A percentile compares a stretch with the other conserved stretches of the same genome.
These are phyloP conservation scores for Chlamydomonas incerta DNA, from an alignment of 139 green algal genomes.

Conservation along the genomic window DNA sequence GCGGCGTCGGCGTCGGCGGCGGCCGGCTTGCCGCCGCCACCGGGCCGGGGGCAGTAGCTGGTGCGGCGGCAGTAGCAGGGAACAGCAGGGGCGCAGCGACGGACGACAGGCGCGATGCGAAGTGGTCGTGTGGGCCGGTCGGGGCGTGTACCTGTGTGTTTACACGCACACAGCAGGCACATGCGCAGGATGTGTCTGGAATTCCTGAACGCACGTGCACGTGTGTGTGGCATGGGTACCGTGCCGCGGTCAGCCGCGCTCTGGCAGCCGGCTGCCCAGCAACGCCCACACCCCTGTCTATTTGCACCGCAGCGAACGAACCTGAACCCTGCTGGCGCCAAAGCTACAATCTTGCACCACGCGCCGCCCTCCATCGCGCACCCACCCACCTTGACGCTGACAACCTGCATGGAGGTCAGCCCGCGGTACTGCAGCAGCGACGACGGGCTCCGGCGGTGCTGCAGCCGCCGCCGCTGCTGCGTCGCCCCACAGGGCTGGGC, in stretches of 20 bases:
- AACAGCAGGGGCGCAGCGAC: neutral
- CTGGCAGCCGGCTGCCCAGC: too few relatives aligned
- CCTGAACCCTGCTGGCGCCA: too few relatives aligned
- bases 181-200: neutral
- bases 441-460: neutral
- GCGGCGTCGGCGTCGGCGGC: neutral
- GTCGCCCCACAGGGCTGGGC: neutral
- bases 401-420: neutral
- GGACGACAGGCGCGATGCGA: neutral
- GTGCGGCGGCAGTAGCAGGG: neutral
- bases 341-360: too few relatives aligned
- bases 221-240: too few relatives aligned
- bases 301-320: too few relatives aligned
- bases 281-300: too few relatives aligned
- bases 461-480: neutral
- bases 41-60: neutral
- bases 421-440: slow-evolving; percentile 3
- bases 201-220: neutral
- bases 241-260: too few relatives aligned
- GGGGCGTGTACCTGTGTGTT: neutral
- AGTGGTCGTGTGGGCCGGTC: neutral
- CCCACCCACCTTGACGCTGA: slow-evolving; percentile 10
- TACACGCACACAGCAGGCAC: neutral
- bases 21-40: too few relatives aligned
- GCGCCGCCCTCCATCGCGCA: too few relatives aligned